Evolutionary conservation across 1,139 yeast genomes (phyloP), one percentile per base, ranked within the genome.

Genomic region (Maudiozyma humilis): DNA sequence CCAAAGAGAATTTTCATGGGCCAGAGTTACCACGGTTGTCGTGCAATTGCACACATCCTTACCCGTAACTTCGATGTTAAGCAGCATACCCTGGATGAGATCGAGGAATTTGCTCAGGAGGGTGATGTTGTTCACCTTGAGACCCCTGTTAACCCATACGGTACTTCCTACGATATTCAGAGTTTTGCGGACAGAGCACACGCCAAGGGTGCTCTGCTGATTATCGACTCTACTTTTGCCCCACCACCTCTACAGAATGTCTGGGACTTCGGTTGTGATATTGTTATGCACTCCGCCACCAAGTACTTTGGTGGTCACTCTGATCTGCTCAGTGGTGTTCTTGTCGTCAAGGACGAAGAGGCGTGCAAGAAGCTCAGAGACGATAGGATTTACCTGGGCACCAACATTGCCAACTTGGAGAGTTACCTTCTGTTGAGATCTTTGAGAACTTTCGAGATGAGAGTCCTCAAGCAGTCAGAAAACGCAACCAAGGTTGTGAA

Each of bases 301-400:
- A 88, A 88, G 62, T 89, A 79, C 64, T 81, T 87, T 59, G 96
- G 95, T 32, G 96, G 96, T 17, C 96, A 88, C 63, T 83, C 95
- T n/a, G 96, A 89, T 62, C 66, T 87, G 43, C 69, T 89, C 39
- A 89, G 95, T 3, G 96, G 96, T 17, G 71, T 82, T 10, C 66
- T 88, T 32, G 78, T 79, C 12, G 79, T 84, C 12, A 78, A 80
- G 59, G 76, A 77, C 48, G 55, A 59, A 7, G 66, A 68, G 1
- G 69, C 70, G 6, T 72, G 73, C 47, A 54, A 66, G 14, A 59
- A 66, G 38, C 68, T 89, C 50, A 63, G 71, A 8, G 61, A 59
- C 0, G 96, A 88, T 55, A 71, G 97, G 54, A 62, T 76, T 13
- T 72, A 69, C 45, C 65, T 87, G 44, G 96, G 96, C 17, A 78